Evolutionary conservation across 768 basidiomycete species (phyloP).

Genomic region (Tephrocybe rancida): DNA sequence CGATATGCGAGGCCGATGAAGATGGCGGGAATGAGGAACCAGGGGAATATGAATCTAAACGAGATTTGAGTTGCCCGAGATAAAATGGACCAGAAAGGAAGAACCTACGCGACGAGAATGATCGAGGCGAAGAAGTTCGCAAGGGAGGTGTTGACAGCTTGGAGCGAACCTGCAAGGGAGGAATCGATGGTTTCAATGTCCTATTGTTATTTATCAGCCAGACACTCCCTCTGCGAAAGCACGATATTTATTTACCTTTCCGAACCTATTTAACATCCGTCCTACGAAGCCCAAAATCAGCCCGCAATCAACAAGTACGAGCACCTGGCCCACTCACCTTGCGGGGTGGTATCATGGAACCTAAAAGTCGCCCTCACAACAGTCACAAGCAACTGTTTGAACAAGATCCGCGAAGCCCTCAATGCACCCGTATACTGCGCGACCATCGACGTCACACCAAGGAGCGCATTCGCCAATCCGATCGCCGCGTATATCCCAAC

Average conservation of each 20-base stretch:
- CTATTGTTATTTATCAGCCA: constrained; percentile 25
- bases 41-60: constrained; percentile 72
- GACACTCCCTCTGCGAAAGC: background rate
- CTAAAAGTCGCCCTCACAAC: constrained; percentile 85
- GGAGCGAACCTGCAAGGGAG: constrained; percentile 65
- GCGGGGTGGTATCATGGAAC: constrained; percentile 83
- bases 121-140: constrained; percentile 80
- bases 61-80: background rate
- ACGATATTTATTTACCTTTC: constrained; percentile 50
- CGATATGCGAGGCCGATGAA: constrained; percentile 78
- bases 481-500: constrained; percentile 68
- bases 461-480: constrained; percentile 48
- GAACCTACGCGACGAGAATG: constrained; percentile 64
- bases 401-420: constrained; percentile 46
- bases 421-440: constrained; percentile 66
- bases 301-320: background rate
- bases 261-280: constrained; percentile 86
- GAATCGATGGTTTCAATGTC: constrained; percentile 89
- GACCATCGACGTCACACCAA: constrained; percentile 45
- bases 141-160: constrained; percentile 76
- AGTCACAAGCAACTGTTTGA: constrained; percentile 59
- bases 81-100: background rate
- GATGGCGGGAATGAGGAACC: constrained; percentile 77
- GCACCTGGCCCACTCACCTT: constrained; percentile 42
- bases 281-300: constrained; percentile 37